Base-by-base conservation (phyloP, 2,329 filamentous ascomycete species). In the Penicillium sp. region DNA sequence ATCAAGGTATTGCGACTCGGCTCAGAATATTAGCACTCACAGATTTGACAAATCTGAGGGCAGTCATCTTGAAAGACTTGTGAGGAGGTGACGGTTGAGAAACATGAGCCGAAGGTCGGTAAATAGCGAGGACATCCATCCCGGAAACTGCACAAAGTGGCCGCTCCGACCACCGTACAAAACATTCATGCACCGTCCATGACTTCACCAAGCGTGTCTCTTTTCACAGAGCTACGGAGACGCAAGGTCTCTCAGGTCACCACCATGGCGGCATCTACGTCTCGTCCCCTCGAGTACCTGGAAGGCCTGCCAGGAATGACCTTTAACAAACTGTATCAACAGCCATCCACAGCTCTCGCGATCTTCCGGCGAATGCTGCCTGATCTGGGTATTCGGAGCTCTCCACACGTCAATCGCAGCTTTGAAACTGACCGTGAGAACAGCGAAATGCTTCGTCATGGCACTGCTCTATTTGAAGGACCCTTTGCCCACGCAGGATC, bases 321-420 rank as follows among this genome's bases (percentile, higher is more conserved):
- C 38, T 96, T 98, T 77, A 87, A 88, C 74, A 90, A 91, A 76
- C 85, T 99, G 48, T 99, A 99, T 83, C 90, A 93, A 79, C 93
- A 97, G 82, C 95, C 95, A 34, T 96, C 94, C 43, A 96, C 95
- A 1, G 90, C 93, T 39, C 87, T 99, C 66, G 95, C 95, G 67
- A 93, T 99, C 71, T 98, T 98, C 76, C 88, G 95, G 67, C 93
- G 95, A 79, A 97, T 99, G 92, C 85, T 99, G 59, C 92, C 95
- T 59, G 90, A 96, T 72, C 80, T 98, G 62, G 92, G 90, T 93
- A 82, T 71, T 81, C 69, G 55, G 52, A 60, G 59, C 67, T 62
- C 50, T 56, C 31, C 22, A 17, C 42, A 52, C 34, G 11, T 49
- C 22, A 15, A 52, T 56, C 34, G 55, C 41, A 61, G 34, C 38